Evolutionary conservation across 2,329 filamentous ascomycete genomes (phyloP).

Genomic region (Trichoderma gracile): DNA sequence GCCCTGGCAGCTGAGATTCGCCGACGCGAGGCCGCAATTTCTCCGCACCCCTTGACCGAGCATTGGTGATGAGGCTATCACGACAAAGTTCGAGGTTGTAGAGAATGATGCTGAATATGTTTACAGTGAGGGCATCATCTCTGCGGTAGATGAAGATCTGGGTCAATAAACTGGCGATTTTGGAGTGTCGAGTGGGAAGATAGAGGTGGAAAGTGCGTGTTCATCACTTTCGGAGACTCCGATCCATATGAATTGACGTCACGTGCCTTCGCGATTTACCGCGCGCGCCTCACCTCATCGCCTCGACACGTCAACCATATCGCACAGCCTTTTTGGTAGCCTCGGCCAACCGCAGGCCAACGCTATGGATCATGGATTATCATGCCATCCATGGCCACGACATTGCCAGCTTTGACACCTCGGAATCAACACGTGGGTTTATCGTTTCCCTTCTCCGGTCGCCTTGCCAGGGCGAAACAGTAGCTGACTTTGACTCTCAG

Average conservation of each 20-base stretch:
- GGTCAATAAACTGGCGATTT: not conserved
- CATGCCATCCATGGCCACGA: constrained; percentile 61
- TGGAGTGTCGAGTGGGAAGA: not conserved
- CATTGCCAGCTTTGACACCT: constrained; percentile 59
- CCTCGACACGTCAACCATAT: constrained; percentile 28
- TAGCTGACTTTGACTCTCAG: constrained; percentile 44
- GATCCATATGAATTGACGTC: not conserved
- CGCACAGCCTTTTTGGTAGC: constrained; percentile 10
- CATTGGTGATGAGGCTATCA: not conserved
- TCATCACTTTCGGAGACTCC: not conserved
- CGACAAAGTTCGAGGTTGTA: not conserved
- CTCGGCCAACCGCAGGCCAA: constrained; percentile 3
- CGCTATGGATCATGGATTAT: constrained; percentile 53
- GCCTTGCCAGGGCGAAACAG: not conserved
- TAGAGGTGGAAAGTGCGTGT: not conserved
- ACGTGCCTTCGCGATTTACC: constrained; percentile 27
- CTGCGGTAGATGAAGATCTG: not conserved
- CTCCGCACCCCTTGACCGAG: constrained; percentile 5
- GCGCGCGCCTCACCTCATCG: not conserved
- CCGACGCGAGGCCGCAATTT: constrained; percentile 17
- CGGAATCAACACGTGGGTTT: constrained; percentile 51
- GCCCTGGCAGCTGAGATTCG: constrained; percentile 17
- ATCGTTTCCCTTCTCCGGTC: not conserved
- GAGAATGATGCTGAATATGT: not conserved
- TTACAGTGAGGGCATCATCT: too few relatives aligned